phyloP scores from a whole-genome alignment of 1,139 yeast genomes.

The Saccharomyces pastorianus region DNA sequence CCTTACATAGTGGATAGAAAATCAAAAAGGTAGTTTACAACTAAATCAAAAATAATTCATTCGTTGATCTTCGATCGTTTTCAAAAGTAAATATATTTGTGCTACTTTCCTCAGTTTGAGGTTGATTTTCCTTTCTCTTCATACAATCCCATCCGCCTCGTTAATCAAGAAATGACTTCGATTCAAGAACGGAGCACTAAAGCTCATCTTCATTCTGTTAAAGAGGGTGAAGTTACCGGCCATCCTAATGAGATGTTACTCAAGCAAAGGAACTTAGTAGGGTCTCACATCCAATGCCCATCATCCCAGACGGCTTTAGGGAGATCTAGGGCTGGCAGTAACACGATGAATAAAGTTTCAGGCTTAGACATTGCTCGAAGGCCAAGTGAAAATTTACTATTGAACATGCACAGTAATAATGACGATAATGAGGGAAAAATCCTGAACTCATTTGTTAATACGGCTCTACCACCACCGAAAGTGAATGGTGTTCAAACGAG shows the following conservation, averaged over 20 bases:
- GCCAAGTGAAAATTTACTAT: conserved; percentile 30
- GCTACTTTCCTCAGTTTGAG: neutral
- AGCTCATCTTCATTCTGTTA: neutral
- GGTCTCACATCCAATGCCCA: neutral
- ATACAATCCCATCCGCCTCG: neutral
- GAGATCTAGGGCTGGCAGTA: neutral
- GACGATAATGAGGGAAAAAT: conserved; percentile 5
- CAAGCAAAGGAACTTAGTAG: neutral
- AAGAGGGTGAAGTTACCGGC: neutral
- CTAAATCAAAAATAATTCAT: neutral
- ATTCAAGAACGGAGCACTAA: neutral
- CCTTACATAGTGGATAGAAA: neutral
- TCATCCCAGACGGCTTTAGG: neutral
- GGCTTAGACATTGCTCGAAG: conserved; percentile 27
- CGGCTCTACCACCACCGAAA: conserved; percentile 11
- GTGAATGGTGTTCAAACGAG: conserved; percentile 13
- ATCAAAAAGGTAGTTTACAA: neutral
- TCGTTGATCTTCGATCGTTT: neutral
- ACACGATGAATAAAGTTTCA: conserved; percentile 12
- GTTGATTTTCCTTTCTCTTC: neutral
- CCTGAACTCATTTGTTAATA: neutral
- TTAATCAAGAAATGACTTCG: neutral
- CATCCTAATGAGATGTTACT: neutral
- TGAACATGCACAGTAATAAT: conserved; percentile 8
- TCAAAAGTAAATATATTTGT: neutral